Conservation (phyloP, 176 grass and related monocot species). For the Musa troglodytarum region DNA sequence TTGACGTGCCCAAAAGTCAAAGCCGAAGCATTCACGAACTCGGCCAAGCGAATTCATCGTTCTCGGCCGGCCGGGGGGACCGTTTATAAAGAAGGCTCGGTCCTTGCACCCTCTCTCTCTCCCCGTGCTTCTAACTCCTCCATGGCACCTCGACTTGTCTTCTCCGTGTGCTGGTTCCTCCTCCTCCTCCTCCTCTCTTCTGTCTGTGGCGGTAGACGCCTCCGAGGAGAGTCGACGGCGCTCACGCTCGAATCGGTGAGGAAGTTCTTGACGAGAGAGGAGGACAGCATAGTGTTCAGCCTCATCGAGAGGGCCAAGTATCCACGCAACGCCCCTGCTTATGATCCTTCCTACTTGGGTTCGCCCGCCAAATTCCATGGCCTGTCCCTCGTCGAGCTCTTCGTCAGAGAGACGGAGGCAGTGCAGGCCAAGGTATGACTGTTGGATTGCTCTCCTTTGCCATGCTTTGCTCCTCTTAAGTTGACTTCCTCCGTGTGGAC, state of each 20-base stretch:
- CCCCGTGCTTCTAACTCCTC: neutral
- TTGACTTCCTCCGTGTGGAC: neutral
- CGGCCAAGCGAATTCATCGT: no score
- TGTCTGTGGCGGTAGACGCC: neutral
- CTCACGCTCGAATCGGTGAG: conserved; percentile 47
- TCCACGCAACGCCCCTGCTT: conserved; percentile 35
- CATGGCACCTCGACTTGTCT: conserved; percentile 19
- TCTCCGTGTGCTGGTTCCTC: neutral
- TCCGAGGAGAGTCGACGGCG: neutral
- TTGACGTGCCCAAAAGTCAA: no score
- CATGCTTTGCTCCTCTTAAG: neutral
- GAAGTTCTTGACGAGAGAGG: conserved; percentile 56
- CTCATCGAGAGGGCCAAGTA: conserved; percentile 66
- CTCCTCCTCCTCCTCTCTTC: conserved; percentile 12
- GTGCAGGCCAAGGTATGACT: conserved; percentile 49
- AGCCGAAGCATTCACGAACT: no score
- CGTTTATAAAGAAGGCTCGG: no score
- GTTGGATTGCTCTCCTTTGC: neutral
- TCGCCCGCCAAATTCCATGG: neutral
- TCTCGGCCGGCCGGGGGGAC: no score
- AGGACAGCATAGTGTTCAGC: conserved; percentile 66
- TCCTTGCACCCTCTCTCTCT: neutral
- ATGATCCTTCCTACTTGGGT: conserved; percentile 17
- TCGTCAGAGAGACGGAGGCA: conserved; percentile 42
- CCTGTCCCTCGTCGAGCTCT: conserved; percentile 39